Evolutionary conservation across 2,329 filamentous ascomycete species (phyloP).

Genomic region (Albifimbria verrucaria): DNA sequence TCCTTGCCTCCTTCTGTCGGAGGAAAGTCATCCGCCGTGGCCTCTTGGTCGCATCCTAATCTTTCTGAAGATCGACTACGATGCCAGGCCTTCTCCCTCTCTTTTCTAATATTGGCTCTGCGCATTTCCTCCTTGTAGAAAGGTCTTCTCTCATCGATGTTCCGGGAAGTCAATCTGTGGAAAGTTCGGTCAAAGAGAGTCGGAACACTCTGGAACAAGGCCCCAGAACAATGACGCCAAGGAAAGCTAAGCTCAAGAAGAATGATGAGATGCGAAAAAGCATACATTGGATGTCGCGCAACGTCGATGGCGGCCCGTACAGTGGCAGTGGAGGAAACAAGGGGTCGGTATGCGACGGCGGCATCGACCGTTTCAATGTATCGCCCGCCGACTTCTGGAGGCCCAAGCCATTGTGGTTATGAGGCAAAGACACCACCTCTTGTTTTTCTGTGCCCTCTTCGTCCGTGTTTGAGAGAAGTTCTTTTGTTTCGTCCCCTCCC

Average conservation of each 20-base stretch:
- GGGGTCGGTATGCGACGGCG: conserved; percentile 69
- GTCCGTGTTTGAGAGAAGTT: conserved; percentile 24
- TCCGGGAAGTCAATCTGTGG: conserved; percentile 51
- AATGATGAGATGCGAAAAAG: conserved; percentile 67
- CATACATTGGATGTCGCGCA: conserved; percentile 63
- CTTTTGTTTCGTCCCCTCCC: conserved; percentile 19
- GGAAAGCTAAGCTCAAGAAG: conserved; percentile 73
- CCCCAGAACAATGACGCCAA: conserved; percentile 74
- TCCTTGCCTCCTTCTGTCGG: conserved; percentile 81
- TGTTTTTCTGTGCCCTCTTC: conserved; percentile 16
- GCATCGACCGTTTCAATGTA: conserved; percentile 46
- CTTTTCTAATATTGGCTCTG: conserved; percentile 52
- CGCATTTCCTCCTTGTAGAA: conserved; percentile 72
- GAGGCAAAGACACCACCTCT: conserved; percentile 21
- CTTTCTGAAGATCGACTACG: conserved; percentile 34
- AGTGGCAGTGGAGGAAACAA: conserved; percentile 81
- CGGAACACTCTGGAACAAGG: conserved; percentile 66
- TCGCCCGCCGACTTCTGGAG: conserved; percentile 43
- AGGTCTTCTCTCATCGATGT: conserved; percentile 59
- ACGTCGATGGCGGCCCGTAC: conserved; percentile 69
- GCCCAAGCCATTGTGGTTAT: conserved; percentile 27
- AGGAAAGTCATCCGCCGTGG: conserved; percentile 54
- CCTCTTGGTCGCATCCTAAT: conserved; percentile 39
- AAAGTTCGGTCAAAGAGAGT: conserved; percentile 45
- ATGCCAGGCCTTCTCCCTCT: conserved; percentile 63